Evolutionary conservation across 1,284 basidiomycete genomes (phyloP), one percentile per base, ranked within the genome.

Genomic region (Trichosporon coremiiforme): DNA sequence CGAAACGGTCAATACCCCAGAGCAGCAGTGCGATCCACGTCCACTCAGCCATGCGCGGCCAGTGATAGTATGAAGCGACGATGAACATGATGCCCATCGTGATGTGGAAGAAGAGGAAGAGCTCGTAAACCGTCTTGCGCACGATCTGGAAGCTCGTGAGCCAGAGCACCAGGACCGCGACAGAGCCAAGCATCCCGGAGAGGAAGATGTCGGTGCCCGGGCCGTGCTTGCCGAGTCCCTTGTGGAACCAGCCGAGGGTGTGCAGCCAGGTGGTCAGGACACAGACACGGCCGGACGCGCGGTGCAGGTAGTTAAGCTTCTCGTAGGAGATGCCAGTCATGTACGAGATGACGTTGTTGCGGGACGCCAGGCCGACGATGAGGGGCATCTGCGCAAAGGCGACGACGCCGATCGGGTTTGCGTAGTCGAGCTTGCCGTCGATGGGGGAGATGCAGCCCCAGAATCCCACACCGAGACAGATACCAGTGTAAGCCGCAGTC

Each of bases 301-400:
- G 76, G 68, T 82, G 80, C 13, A 82, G 74, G 68, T 75, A 80
- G 70, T 80, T 80, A 55, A 82, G 76, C 84, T 88, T 88, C 70
- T 90, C 88, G 74, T 87, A 88, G 64, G 86, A 84, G 55, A 90
- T 80, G 2, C 89, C 88, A 1, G 88, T 89, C 87, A 68, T 68
- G 88, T 88, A 84, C 5, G 88, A 87, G 7, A 91, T 82, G 22
- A 88, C 67, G 67, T 90, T 90, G 77, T 91, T 89, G 78, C 88
- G 88, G 64, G 87, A 88, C 0, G 88, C 89, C 13, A 91, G 85
- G 2, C 85, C 88, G 0, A 87, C 85, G 73, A 90, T 85, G n/a
- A 91, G 80, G 0, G 89, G 87, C 1, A 89, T 76, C 76, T 91
- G 90, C 20, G 85, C 84, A 1, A 86, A 65, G 4, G 72, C 72